Evolutionary conservation across 768 basidiomycete genomes (phyloP), one percentile per base, ranked within the genome.

Genomic region (Leccinum variicolor): DNA sequence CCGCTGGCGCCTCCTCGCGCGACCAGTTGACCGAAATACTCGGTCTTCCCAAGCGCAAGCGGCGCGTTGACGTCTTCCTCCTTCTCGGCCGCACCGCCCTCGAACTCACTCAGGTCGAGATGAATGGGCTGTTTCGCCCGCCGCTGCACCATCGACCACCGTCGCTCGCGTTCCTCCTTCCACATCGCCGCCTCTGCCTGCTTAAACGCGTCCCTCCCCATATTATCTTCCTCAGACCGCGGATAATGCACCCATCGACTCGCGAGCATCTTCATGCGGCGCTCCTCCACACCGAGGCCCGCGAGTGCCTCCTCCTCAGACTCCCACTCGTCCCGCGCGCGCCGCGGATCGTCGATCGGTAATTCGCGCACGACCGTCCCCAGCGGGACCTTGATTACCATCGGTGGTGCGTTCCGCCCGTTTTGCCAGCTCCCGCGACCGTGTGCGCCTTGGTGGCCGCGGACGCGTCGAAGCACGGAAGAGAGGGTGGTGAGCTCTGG

Each of bases 361-460:
- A 97, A 76, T 66, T 95, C 87, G 31, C 84, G 82, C 6, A 98
- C 87, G 54, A 98, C 84, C 2, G 96, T 98, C 0, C 96, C 96
- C 0, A 96, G 72, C 0, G 96, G 96, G 0, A 98, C 94, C 49
- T 80, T 79, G 57, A 98, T 81, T 50, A 94, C 75, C 5, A 84
- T 77, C 2, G 94, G 92, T 2, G 81, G 69, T 0, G 86, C 92
- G 54, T 81, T 80, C 62, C 81, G 83, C 4, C 96, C 96, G 66
- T 92, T 91, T 68, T 84, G 85, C 89, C 90, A 95, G 1, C 88
- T 86, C 1, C 96, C 96, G 58, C 84, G 82, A 15, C 96, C 96
- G 57, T 87, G 75, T 0, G 72, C 76, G 6, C 94, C 96, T 14
- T 83, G 73, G 4, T 80, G 78, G 0, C 83, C 96, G 9, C 81